Evolutionary conservation across 306 rosid species (phyloP), one percentile per base, ranked within the genome.

Genomic region (Inga oerstediana): DNA sequence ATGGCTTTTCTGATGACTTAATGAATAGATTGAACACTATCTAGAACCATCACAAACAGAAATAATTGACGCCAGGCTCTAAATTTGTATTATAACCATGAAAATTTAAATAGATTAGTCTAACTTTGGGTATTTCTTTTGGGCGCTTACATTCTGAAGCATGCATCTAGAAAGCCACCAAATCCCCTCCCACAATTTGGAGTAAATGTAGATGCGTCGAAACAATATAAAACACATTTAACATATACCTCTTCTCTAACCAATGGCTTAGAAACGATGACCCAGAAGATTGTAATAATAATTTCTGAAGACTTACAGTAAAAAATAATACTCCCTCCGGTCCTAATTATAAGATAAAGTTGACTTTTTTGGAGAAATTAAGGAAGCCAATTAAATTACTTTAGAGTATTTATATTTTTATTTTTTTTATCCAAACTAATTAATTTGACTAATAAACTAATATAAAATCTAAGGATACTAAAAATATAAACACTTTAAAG

Each of bases 21-120:
- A 43, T 65, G 62, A 75, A 76, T 81, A 68, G 76, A 56, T 30
- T 59, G 67, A 45, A 81, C 62, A 43, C 37, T 34, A 83, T 48
- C 62, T 76, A 78, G 52, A 62, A 61, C 30, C 62, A 51, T 61
- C 65, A 79, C 80, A 58, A 15, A 37, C 19, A 62, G 48, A 82
- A 74, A 37, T 45, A 41, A 13, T 59, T 34, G 34, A 35, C 12
- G 3, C 14, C 2, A 19, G n/a, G 13, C 35, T 48, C 37, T 76
- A 39, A 49, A 19, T 76, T 58, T n/a, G 51, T 6, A 58, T 37
- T 22, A 44, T 24, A 44, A 44, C 34, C 32, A 24, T n/a, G 56
- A 22, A 72, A 61, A 8, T 32, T 32, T 32, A 6, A 8, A 10
- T 27, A 17, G 10, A 24, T 44, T 79, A 72, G 27, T 72, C 12